These are phyloP conservation scores for Globisporangium echinulatum DNA, from an alignment of 352 stramenopile genomes.

Conservation along the genomic window DNA sequence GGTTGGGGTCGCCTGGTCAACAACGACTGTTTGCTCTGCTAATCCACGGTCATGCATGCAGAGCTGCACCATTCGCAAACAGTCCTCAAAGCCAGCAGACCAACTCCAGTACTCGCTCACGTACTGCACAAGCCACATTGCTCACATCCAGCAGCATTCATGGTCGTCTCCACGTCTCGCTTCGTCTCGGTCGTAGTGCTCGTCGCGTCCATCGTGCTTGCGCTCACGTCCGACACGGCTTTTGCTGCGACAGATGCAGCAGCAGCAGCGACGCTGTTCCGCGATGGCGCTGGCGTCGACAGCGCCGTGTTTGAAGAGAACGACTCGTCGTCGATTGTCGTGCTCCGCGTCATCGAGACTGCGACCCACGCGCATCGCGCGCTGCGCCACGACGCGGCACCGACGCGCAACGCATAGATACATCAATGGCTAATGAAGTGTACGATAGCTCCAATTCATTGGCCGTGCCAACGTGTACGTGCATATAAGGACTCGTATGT, in stretches of 20 bases:
- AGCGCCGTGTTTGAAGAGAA: background rate
- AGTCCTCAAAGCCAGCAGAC: background rate
- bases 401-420: no score
- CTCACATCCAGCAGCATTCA: background rate
- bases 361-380: no score
- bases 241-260: background rate
- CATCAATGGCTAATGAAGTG: no score
- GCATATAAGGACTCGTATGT: no score
- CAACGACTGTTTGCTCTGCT: no score
- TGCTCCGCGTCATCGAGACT: background rate
- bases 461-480: no score
- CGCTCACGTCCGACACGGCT: background rate
- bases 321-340: background rate
- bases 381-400: no score
- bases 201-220: background rate
- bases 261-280: background rate
- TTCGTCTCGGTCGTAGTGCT: background rate
- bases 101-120: background rate
- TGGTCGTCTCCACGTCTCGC: background rate
- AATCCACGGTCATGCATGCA: background rate
- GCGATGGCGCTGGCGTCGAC: background rate
- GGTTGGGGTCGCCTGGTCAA: background rate
- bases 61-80: background rate
- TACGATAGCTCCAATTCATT: no score
- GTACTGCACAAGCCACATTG: background rate